phyloP scores from a whole-genome alignment of 306 rosid species.

The Casuarina equisetifolia region DNA sequence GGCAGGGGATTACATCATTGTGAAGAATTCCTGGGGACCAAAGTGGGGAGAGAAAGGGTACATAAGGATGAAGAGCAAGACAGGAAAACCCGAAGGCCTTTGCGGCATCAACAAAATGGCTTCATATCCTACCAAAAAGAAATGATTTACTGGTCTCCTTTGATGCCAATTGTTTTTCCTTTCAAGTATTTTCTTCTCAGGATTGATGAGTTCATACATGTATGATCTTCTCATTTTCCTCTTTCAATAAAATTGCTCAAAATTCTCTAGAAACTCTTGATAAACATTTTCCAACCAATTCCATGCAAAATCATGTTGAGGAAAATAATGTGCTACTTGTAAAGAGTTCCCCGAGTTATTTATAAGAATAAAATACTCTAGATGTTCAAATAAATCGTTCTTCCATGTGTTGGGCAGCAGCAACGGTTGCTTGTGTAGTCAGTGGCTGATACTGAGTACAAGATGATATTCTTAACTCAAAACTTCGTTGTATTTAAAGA shows the following conservation, averaged over 20 bases:
- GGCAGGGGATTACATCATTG: constrained; percentile 73
- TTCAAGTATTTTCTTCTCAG: constrained; percentile 5
- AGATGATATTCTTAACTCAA: constrained; percentile 32
- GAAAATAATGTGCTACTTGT: constrained; percentile 2
- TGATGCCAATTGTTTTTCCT: not conserved
- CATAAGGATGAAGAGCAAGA: constrained; percentile 77
- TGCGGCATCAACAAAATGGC: constrained; percentile 90
- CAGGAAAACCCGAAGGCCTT: constrained; percentile 71
- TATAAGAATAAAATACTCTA: not conserved
- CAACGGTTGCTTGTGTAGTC: constrained; percentile 9
- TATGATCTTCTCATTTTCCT: not conserved
- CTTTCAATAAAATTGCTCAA: constrained; percentile 23
- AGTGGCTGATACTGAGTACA: constrained; percentile 8
- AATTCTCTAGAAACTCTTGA: not conserved
- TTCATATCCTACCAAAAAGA: constrained; percentile 84
- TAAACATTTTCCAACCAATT: not conserved
- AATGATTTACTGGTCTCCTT: constrained; percentile 18
- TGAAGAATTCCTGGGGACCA: constrained; percentile 89
- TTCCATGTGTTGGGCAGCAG: not conserved
- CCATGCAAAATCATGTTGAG: not conserved
- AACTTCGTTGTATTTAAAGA: constrained; percentile 82
- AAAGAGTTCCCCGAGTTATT: constrained; percentile 10
- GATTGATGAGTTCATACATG: constrained; percentile 6
- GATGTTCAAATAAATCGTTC: constrained; percentile 18
- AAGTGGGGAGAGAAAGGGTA: constrained; percentile 97